phyloP scores from a whole-genome alignment of 352 stramenopile species.

The Albugo candida region DNA sequence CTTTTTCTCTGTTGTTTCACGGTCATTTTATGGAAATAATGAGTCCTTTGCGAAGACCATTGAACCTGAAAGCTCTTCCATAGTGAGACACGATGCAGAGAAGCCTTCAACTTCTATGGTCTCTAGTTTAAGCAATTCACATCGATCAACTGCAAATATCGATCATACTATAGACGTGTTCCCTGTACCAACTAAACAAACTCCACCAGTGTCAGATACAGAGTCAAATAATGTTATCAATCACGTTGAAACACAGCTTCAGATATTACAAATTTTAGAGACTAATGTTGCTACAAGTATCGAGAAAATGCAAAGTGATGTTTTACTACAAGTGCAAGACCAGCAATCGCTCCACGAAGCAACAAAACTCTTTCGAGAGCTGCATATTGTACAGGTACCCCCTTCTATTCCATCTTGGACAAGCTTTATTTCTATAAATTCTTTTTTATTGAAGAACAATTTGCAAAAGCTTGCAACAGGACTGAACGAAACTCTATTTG shows the following conservation, averaged over 20 bases:
- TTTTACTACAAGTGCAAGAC: conserved; percentile 12
- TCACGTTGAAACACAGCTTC: conserved; percentile 53
- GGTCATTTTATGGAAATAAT: no score
- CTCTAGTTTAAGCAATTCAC: no score
- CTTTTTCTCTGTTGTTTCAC: no score
- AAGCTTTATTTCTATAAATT: background rate
- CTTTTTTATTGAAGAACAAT: conserved; percentile 11
- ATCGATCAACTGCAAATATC: no score
- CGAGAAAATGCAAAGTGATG: conserved; percentile 16
- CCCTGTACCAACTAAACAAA: no score
- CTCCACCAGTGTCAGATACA: no score
- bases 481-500: conserved; percentile 49
- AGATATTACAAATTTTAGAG: conserved; percentile 52
- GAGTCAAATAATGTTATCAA: conserved; percentile 15
- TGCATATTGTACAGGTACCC: conserved; percentile 16
- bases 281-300: conserved; percentile 47
- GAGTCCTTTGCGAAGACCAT: no score
- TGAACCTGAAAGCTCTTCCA: no score
- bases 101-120: no score
- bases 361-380: conserved; percentile 17
- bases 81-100: no score
- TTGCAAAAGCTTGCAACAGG: conserved; percentile 43
- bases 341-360: conserved; percentile 13
- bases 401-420: background rate
- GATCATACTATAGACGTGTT: no score